Evolutionary conservation across 805 yeast genomes (phyloP).

Genomic region (Zygosaccharomyces lentus): DNA sequence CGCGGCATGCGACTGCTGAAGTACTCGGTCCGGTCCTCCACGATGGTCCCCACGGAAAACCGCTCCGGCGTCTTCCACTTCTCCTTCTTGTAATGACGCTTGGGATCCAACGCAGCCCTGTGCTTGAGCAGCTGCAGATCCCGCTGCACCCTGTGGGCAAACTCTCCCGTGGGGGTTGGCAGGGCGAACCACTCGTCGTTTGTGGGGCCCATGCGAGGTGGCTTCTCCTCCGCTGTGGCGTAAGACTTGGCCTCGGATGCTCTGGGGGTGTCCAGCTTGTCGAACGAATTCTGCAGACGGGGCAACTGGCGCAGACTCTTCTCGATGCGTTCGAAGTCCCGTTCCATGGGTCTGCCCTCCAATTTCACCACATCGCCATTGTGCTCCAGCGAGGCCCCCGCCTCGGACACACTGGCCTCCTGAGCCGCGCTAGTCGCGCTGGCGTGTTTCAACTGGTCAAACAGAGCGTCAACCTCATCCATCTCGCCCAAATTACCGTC

Average conservation of each 20-base stretch:
- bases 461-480: constrained; percentile 4
- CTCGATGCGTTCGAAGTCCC: constrained; percentile 29
- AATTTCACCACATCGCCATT: constrained; percentile 15
- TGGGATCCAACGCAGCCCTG: constrained; percentile 90
- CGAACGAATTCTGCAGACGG: constrained; percentile 29
- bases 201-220: constrained; percentile 4
- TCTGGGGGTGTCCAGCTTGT: constrained; percentile 16
- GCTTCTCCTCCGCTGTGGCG: constrained; percentile 10
- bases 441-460: neutral
- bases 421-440: neutral
- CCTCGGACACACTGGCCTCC: neutral
- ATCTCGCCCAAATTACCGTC: neutral
- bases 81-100: constrained; percentile 88
- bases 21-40: constrained; percentile 78
- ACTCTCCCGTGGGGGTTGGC: constrained; percentile 72
- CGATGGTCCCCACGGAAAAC: constrained; percentile 84
- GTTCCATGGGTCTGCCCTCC: constrained; percentile 16
- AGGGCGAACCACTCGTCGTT: constrained; percentile 62
- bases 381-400: neutral
- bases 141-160: constrained; percentile 52
- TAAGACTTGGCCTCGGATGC: constrained; percentile 5
- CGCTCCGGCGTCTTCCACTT: constrained; percentile 71
- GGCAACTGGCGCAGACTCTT: constrained; percentile 28
- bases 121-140: constrained; percentile 77
- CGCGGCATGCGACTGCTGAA: constrained; percentile 55